Percentiles rank a stretch among this genome's conserved stretches.
These are phyloP conservation scores for Pythium inflatum DNA, from an alignment of 352 stramenopile genomes.

Conservation along the genomic window DNA sequence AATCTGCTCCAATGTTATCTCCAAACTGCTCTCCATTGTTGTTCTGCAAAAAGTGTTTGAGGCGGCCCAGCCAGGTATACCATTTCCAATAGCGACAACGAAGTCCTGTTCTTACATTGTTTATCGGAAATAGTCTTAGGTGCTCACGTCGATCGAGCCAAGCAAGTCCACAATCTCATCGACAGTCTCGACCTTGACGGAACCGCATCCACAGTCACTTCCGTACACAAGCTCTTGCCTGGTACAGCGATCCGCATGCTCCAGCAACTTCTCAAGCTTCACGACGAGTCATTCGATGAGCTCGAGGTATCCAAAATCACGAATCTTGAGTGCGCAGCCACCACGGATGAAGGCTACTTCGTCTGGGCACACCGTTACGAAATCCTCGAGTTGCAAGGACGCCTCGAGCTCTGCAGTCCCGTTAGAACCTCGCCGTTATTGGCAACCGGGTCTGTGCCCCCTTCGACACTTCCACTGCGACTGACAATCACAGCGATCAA, in stretches of 20 bases:
- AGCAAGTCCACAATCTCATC: slow-evolving; percentile 25
- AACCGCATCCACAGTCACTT: too few species aligned
- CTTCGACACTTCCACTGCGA: neutral
- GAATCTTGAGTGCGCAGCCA: slow-evolving; percentile 26
- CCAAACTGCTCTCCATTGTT: slow-evolving; percentile 16
- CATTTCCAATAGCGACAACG: too few species aligned
- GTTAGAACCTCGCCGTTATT: neutral
- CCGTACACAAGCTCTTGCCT: slow-evolving; percentile 25
- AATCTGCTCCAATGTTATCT: slow-evolving; percentile 24
- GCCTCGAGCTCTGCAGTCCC: slow-evolving; percentile 26
- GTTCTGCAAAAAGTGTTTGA: slow-evolving; percentile 26
- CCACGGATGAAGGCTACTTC: slow-evolving; percentile 18
- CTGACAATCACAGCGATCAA: neutral
- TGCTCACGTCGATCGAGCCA: slow-evolving; percentile 1
- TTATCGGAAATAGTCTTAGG: slow-evolving; percentile 9
- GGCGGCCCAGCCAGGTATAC: neutral
- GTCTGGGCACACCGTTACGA: slow-evolving; percentile 30
- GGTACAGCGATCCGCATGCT: slow-evolving; percentile 22
- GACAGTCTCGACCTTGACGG: slow-evolving; percentile 19
- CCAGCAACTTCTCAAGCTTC: slow-evolving; percentile 22
- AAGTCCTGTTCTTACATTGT: neutral
- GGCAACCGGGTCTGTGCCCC: neutral
- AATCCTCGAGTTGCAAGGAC: slow-evolving; percentile 23
- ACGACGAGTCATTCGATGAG: slow-evolving; percentile 25
- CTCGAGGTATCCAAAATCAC: slow-evolving; percentile 26